Conservation (phyloP, 495 filamentous ascomycete genomes). For the Hyaloscypha bicolor region DNA sequence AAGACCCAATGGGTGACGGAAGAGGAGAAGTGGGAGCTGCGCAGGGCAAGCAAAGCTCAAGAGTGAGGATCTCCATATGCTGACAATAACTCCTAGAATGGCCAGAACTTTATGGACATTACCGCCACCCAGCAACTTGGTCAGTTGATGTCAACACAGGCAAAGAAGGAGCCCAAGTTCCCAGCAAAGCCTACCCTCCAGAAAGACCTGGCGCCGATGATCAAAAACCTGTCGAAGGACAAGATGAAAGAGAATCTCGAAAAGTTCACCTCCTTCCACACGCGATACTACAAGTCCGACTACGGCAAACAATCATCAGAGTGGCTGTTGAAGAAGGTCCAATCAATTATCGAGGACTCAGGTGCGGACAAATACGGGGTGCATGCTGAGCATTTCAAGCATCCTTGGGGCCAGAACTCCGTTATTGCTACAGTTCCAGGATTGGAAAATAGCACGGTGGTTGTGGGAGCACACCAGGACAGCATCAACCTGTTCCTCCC, state of each 20-base stretch:
- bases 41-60: slow-evolving; percentile 61
- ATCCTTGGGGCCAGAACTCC: slow-evolving; percentile 88
- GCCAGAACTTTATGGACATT: slow-evolving; percentile 93
- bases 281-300: slow-evolving; percentile 86
- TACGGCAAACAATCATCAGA: slow-evolving; percentile 85
- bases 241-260: slow-evolving; percentile 80
- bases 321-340: slow-evolving; percentile 83
- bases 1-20: slow-evolving; percentile 85
- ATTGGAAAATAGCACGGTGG: slow-evolving; percentile 80
- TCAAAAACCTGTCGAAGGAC: slow-evolving; percentile 68
- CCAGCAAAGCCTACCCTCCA: slow-evolving; percentile 68
- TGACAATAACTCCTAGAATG: slow-evolving; percentile 54
- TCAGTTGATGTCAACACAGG: slow-evolving; percentile 39
- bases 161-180: slow-evolving; percentile 53
- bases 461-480: slow-evolving; percentile 65
- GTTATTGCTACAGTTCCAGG: slow-evolving; percentile 95
- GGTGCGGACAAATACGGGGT: slow-evolving; percentile 72
- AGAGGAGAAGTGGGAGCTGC: slow-evolving; percentile 90
- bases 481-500: slow-evolving; percentile 60
- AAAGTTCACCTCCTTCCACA: slow-evolving; percentile 80
- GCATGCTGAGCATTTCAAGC: slow-evolving; percentile 70
- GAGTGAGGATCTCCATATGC: background rate
- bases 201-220: slow-evolving; percentile 65
- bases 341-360: slow-evolving; percentile 64
- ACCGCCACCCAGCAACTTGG: slow-evolving; percentile 69